These are phyloP conservation scores for Geranomyces michiganensis DNA, from an alignment of 192 early-diverging fungal species.

Conservation along the genomic window DNA sequence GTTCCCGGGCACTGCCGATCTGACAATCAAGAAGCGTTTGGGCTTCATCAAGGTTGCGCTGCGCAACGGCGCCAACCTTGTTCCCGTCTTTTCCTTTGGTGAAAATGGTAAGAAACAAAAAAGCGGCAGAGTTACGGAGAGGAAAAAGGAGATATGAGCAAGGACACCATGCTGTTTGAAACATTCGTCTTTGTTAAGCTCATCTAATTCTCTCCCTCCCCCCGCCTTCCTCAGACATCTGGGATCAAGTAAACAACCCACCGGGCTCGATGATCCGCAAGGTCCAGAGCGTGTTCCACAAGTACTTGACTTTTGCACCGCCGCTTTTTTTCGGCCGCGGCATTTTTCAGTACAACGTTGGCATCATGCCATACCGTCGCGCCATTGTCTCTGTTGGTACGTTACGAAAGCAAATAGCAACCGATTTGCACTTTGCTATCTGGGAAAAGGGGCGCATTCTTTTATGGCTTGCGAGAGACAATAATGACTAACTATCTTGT, in stretches of 20 bases:
- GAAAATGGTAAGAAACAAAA: slow-evolving; percentile 64
- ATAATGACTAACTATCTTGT: slow-evolving; percentile 5
- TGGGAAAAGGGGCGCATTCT: not conserved
- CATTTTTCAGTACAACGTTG: slow-evolving; percentile 79
- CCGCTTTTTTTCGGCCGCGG: slow-evolving; percentile 83
- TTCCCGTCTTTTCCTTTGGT: slow-evolving; percentile 91
- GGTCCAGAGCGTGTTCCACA: slow-evolving; percentile 76
- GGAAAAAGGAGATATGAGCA: not conserved
- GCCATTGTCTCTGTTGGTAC: slow-evolving; percentile 44
- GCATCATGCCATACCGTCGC: slow-evolving; percentile 54
- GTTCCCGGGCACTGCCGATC: slow-evolving; percentile 50
- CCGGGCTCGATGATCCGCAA: slow-evolving; percentile 65
- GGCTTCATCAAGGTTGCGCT: slow-evolving; percentile 94
- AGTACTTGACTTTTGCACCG: slow-evolving; percentile 42
- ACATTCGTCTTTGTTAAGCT: too few relatives aligned
- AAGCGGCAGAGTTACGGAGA: too few relatives aligned
- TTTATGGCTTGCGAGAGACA: not conserved
- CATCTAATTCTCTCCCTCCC: not conserved
- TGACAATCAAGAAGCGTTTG: slow-evolving; percentile 75
- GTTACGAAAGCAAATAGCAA: too few relatives aligned
- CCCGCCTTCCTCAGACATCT: slow-evolving; percentile 59
- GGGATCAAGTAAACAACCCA: slow-evolving; percentile 72
- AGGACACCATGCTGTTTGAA: not conserved
- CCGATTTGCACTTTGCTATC: too few relatives aligned
- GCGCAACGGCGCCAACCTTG: slow-evolving; percentile 74